Percentiles rank a stretch among this genome's conserved stretches.
Evolutionary conservation across 306 rosid genomes (phyloP).

Genomic region (Lagenaria siceraria): DNA sequence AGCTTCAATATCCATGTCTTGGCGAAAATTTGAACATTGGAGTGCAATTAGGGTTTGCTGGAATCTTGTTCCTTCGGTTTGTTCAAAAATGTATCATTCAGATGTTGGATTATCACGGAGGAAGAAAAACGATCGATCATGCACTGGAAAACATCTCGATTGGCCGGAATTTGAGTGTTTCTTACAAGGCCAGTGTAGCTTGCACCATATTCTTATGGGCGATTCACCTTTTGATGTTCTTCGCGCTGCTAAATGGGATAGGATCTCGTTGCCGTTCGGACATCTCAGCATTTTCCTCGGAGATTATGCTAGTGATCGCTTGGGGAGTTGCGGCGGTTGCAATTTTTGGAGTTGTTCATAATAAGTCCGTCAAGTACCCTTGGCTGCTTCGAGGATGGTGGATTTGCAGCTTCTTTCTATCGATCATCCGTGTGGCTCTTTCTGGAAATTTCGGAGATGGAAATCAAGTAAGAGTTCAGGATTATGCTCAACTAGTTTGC

Average conservation of each 20-base stretch:
- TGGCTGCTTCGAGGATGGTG: slow-evolving; percentile 78
- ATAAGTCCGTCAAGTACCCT: slow-evolving; percentile 27
- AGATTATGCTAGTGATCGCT: slow-evolving; percentile 33
- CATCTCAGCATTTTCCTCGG: slow-evolving; percentile 29
- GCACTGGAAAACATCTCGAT: slow-evolving; percentile 14
- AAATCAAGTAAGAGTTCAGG: slow-evolving; percentile 18
- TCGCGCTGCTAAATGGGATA: slow-evolving; percentile 25
- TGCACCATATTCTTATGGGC: slow-evolving; percentile 29
- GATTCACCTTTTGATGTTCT: slow-evolving; percentile 25
- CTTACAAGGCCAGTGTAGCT: slow-evolving; percentile 34
- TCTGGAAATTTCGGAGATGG: slow-evolving; percentile 23
- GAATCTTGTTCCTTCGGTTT: slow-evolving; percentile 24
- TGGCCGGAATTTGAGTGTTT: slow-evolving; percentile 18
- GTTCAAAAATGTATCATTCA: slow-evolving; percentile 7
- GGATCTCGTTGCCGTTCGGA: slow-evolving; percentile 29
- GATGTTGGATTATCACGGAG: slow-evolving; percentile 16
- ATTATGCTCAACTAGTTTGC: slow-evolving; percentile 36
- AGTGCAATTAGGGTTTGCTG: slow-evolving; percentile 38
- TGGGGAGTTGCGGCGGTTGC: slow-evolving; percentile 37
- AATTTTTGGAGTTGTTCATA: slow-evolving; percentile 17
- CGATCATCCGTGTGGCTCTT: slow-evolving; percentile 20
- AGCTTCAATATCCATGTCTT: too few species aligned
- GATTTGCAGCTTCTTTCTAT: slow-evolving; percentile 46
- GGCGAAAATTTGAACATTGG: too few species aligned
- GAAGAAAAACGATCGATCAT: slow-evolving; percentile 9